Evolutionary conservation across 495 filamentous ascomycete genomes (phyloP), one percentile per base, ranked within the genome.

Genomic region (Xylaria flabelliformis): DNA sequence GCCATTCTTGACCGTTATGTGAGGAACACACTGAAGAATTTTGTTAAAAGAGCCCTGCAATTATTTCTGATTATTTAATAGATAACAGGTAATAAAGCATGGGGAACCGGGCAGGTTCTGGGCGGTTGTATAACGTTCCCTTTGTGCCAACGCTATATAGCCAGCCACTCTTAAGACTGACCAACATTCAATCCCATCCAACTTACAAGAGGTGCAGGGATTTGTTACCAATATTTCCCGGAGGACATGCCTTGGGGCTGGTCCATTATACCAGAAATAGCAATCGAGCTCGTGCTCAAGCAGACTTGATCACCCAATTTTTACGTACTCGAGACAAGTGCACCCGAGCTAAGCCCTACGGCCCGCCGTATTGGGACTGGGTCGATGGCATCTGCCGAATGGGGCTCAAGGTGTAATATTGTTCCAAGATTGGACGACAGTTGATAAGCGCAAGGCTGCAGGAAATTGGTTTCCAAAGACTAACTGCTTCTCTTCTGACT

Each of bases 281-380:
- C 70, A 67, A 61, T 46, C 61, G 32, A 65, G 48, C 70, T 72
- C 68, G 70, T 48, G 70, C 70, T 67, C 63, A 39, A 65, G 13
- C 39, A 63, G 36, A 53, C 39, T 72, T 50, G 10, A 72, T 72
- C 70, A 67, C 70, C 64, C 69, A 73, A 73, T 36, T 64, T 53
- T 73, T 73, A 73, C 71, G 71, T 73, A 73, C 71, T 68, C 44
- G 56, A 69, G 56, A 69, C 41, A 6, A 36, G 12, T 53, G 64
- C 24, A 44, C 21, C 32, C 64, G 34, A 46, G 32, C 71, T 73
- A 73, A 73, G 71, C 71, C 71, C 71, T 73, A 73, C 51, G 65
- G 71, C 56, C 71, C 71, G 64, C 56, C 42, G 44, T 34, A 24
- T 53, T 55, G 64, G 71, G 70, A 62, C 36, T 67, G 69, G 69